phyloP scores from a whole-genome alignment of 441 rosid species.

The Populus hybrid region DNA sequence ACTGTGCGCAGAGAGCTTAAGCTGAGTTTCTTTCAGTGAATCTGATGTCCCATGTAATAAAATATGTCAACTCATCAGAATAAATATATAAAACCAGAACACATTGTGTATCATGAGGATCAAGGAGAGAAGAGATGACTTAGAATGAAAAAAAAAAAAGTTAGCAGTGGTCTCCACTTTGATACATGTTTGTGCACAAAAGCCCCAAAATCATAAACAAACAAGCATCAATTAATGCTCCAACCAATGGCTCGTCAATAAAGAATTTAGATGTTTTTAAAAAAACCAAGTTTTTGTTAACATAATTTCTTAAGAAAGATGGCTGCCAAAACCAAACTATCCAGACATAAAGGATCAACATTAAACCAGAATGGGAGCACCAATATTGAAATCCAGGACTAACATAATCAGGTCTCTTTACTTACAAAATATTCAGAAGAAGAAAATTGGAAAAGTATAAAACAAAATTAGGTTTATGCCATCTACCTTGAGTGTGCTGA shows the following conservation, averaged over 20 bases:
- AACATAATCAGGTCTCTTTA: not conserved
- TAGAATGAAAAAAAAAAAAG: conserved; percentile 9
- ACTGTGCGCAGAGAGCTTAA: conserved; percentile 62
- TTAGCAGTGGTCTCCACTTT: not conserved
- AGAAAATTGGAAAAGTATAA: conserved; percentile 35
- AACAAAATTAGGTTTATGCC: conserved; percentile 72
- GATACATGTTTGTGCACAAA: not conserved
- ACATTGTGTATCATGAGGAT: conserved; percentile 9
- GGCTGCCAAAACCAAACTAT: not conserved
- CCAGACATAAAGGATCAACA: conserved; percentile 3
- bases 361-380: not conserved
- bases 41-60: conserved; percentile 52
- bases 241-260: not conserved
- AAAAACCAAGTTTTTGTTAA: not conserved
- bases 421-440: conserved; percentile 23
- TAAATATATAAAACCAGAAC: conserved; percentile 13
- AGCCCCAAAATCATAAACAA: not conserved
- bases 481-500: conserved; percentile 86
- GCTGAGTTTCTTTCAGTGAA: conserved; percentile 70
- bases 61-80: conserved; percentile 42
- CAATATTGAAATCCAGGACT: not conserved
- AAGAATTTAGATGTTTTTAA: not conserved
- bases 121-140: conserved; percentile 27
- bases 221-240: not conserved
- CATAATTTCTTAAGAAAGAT: not conserved